Percentiles rank a stretch among this genome's conserved stretches.
Conservation (phyloP, 164 flowering plant genomes). For the Magnolia changhungtana region DNA sequence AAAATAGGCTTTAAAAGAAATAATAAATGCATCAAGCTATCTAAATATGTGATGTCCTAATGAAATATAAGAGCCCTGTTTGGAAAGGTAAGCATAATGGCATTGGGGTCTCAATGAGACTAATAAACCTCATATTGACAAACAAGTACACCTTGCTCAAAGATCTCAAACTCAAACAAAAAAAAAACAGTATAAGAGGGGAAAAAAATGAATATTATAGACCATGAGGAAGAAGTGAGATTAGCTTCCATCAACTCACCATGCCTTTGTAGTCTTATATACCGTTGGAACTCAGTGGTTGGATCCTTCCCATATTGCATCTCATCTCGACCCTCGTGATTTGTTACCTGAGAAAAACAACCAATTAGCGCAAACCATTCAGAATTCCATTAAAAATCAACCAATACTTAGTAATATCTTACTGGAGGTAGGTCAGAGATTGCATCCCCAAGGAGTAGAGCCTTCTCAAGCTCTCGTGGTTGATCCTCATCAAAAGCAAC, state of each 20-base stretch:
- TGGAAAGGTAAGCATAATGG: too few species aligned
- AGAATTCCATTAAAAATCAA: background rate
- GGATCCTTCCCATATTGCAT: constrained; percentile 47
- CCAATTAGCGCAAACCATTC: background rate
- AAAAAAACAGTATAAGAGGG: too few species aligned
- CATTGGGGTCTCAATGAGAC: too few species aligned
- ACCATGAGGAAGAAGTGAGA: too few species aligned
- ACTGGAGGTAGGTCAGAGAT: constrained; percentile 83
- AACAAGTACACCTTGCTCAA: too few species aligned
- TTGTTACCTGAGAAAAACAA: constrained; percentile 42
- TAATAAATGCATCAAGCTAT: too few species aligned
- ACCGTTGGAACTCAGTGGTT: constrained; percentile 52
- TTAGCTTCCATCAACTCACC: constrained; percentile 33
- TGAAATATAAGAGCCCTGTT: too few species aligned
- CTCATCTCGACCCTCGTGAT: constrained; percentile 56
- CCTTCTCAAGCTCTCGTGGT: constrained; percentile 24
- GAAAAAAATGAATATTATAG: too few species aligned
- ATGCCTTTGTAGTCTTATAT: constrained; percentile 43
- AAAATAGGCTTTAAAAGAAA: too few species aligned
- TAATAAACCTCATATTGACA: too few species aligned
- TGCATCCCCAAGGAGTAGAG: constrained; percentile 59
- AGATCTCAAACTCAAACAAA: too few species aligned
- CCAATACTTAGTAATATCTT: background rate
- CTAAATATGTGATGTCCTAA: too few species aligned
- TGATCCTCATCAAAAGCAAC: constrained; percentile 48